phyloP scores from a whole-genome alignment of 805 yeast genomes.

The Torulaspora delbrueckii region DNA sequence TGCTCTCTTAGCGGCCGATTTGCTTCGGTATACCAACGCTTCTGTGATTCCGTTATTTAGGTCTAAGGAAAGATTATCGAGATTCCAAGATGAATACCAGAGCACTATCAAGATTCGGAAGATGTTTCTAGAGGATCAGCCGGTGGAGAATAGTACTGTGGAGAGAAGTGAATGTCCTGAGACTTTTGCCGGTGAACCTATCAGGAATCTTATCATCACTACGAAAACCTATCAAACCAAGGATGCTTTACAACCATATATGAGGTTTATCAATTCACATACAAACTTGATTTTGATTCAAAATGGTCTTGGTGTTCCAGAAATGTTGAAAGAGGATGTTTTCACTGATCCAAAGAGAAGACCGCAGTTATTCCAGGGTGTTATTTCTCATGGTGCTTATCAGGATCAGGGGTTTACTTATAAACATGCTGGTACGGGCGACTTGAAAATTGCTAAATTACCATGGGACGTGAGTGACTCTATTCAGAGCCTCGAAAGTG shows the following conservation, averaged over 20 bases:
- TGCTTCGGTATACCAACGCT: constrained; percentile 22
- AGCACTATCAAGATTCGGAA: constrained; percentile 25
- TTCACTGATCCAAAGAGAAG: constrained; percentile 48
- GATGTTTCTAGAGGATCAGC: constrained; percentile 19
- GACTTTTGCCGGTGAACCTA: constrained; percentile 27
- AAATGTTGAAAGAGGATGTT: constrained; percentile 45
- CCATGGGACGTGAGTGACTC: constrained; percentile 38
- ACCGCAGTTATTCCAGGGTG: constrained; percentile 69
- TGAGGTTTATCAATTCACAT: constrained; percentile 43
- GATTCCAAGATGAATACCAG: constrained; percentile 20
- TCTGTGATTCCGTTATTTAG: constrained; percentile 32
- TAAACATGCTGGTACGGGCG: constrained; percentile 70
- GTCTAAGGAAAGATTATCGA: constrained; percentile 22
- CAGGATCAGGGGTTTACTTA: constrained; percentile 43
- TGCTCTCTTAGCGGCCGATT: constrained; percentile 28
- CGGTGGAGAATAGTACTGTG: constrained; percentile 11
- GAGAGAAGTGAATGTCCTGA: constrained; percentile 23
- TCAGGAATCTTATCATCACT: constrained; percentile 61
- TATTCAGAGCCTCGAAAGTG: constrained; percentile 21
- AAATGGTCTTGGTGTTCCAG: constrained; percentile 83
- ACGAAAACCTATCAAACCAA: constrained; percentile 77
- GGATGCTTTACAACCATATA: constrained; percentile 53
- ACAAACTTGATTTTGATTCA: constrained; percentile 72
- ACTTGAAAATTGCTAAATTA: constrained; percentile 51
- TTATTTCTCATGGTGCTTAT: constrained; percentile 80